Evolutionary conservation across 495 filamentous ascomycete genomes (phyloP).

Genomic region (Xylaria grammica): DNA sequence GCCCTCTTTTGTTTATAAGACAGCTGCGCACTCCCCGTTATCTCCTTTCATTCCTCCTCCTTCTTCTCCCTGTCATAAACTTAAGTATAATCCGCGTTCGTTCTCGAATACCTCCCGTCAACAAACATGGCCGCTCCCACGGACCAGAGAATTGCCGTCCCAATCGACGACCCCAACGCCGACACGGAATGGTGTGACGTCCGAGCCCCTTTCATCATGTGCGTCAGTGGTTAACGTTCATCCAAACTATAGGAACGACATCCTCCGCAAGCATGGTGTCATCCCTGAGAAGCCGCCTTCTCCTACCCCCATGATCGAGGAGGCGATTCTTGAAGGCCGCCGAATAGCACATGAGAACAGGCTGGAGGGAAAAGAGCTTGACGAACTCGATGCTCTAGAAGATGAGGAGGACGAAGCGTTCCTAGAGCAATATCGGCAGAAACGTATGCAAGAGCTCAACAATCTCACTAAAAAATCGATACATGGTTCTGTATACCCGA

Average conservation of each 20-base stretch:
- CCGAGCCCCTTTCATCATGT: constrained; percentile 12
- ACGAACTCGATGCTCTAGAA: constrained; percentile 92
- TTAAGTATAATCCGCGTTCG: not conserved
- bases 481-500: constrained; percentile 87
- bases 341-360: constrained; percentile 84
- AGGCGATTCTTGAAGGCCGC: constrained; percentile 85
- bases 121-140: constrained; percentile 72
- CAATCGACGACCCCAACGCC: constrained; percentile 92
- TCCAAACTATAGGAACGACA: constrained; percentile 80
- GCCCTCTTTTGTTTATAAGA: not conserved
- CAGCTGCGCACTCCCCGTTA: not conserved
- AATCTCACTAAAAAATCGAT: constrained; percentile 73
- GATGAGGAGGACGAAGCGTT: constrained; percentile 92
- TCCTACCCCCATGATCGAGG: constrained; percentile 91
- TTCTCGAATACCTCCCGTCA: not conserved
- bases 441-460: constrained; percentile 80
- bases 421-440: constrained; percentile 81
- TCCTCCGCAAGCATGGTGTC: constrained; percentile 92
- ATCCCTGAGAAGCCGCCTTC: constrained; percentile 97
- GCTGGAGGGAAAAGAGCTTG: constrained; percentile 89
- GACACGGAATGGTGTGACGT: constrained; percentile 89
- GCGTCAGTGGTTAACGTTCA: constrained; percentile 25
- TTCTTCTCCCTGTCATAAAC: not conserved
- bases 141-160: constrained; percentile 71
- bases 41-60: not conserved